A percentile compares a stretch with the other conserved stretches of the same genome.
Evolutionary conservation across 441 rosid genomes (phyloP).

Genomic region (Erodium trifolium): DNA sequence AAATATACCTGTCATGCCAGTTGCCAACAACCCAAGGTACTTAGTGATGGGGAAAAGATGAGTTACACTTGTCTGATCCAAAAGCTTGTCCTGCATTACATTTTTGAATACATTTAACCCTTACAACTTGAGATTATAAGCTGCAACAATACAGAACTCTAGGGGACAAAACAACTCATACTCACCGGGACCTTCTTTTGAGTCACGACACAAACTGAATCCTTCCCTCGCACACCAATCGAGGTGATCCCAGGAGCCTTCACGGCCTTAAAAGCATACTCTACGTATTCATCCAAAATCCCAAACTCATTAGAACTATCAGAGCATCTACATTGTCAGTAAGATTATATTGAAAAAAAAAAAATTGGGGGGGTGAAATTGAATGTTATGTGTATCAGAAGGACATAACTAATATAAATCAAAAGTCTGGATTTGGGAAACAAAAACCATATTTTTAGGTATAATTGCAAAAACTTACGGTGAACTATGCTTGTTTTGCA

Average conservation of each 20-base stretch:
- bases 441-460: neutral
- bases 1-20: conserved; percentile 78
- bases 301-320: neutral
- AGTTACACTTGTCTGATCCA: conserved; percentile 83
- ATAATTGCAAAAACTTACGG: no score
- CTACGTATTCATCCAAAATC: conserved; percentile 28
- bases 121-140: neutral
- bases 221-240: conserved; percentile 90
- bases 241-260: conserved; percentile 85
- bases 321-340: neutral
- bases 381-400: neutral
- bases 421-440: neutral
- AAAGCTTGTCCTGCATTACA: conserved; percentile 75
- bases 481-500: no score
- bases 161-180: conserved; percentile 10
- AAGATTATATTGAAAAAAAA: neutral
- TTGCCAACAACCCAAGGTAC: conserved; percentile 80
- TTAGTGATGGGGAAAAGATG: conserved; percentile 87
- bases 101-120: neutral
- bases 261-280: conserved; percentile 95
- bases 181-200: conserved; percentile 98
- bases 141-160: neutral
- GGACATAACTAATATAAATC: neutral
- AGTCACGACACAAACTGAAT: conserved; percentile 87
- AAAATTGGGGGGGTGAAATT: neutral